phyloP scores from a whole-genome alignment of 2,329 filamentous ascomycete genomes.

The Dactylellina leptospora region DNA sequence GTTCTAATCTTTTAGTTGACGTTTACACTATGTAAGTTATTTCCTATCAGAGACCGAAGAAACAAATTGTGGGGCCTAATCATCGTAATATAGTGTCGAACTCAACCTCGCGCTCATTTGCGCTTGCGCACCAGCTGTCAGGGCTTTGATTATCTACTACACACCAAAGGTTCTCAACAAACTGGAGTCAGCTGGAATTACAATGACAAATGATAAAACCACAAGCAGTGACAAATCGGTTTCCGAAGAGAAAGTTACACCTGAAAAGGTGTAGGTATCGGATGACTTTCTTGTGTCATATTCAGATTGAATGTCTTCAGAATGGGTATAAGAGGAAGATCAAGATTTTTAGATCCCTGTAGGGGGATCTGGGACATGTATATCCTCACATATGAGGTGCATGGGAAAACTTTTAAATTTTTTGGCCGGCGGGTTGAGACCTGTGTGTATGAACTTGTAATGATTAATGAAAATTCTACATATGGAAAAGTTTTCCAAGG shows the following conservation, averaged over 20 bases:
- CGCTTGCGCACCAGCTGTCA: constrained; percentile 29
- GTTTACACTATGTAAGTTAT: constrained; percentile 22
- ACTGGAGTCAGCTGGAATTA: not conserved
- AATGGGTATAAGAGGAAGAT: not conserved
- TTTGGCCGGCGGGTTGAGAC: not conserved
- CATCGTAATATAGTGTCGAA: constrained; percentile 18
- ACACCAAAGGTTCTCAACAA: constrained; percentile 23
- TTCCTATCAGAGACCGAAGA: not conserved
- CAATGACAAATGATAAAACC: not conserved
- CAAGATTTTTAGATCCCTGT: no score
- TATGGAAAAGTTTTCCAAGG: not conserved
- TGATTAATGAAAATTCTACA: constrained; percentile 8
- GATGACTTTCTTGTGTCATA: no score
- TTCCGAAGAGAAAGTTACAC: not conserved
- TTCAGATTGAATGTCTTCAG: not conserved
- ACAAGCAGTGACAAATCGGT: not conserved
- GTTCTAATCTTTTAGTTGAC: constrained; percentile 14
- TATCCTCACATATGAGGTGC: no score
- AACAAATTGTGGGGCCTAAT: not conserved
- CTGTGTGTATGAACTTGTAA: constrained; percentile 3
- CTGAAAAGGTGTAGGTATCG: not conserved
- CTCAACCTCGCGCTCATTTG: constrained; percentile 36
- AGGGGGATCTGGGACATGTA: no score
- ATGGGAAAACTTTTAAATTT: not conserved
- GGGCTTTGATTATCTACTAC: constrained; percentile 32